A percentile compares a stretch with the other conserved stretches of the same genome.
phyloP scores from a whole-genome alignment of 495 filamentous ascomycete species.

The Bryoglossum gracile region DNA sequence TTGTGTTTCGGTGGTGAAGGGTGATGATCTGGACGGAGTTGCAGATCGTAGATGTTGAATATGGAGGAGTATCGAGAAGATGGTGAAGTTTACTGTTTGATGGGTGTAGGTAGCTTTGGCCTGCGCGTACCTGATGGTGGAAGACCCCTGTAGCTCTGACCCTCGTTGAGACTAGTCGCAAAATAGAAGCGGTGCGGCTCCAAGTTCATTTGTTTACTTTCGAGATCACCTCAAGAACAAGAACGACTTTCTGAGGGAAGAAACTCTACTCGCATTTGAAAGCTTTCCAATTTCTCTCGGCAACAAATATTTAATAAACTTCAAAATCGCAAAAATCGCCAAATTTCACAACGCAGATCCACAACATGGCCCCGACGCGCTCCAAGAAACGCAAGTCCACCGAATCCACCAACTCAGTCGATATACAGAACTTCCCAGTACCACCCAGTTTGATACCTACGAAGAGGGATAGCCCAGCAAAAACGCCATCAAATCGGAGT shows the following conservation, averaged over 20 bases:
- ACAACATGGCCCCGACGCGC: constrained; percentile 25
- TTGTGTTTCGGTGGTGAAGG: too few species aligned
- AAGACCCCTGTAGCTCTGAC: constrained; percentile 18
- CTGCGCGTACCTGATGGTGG: constrained; percentile 14
- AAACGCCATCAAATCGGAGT: constrained; percentile 39
- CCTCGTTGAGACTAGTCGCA: constrained; percentile 12
- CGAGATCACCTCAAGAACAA: background rate
- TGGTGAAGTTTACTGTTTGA: constrained; percentile 3
- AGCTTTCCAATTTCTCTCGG: background rate
- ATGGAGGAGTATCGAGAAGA: background rate
- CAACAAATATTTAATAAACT: background rate
- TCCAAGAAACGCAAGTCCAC: constrained; percentile 47
- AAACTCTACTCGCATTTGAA: background rate
- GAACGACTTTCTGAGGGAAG: background rate
- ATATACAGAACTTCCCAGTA: constrained; percentile 26
- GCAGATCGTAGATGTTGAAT: background rate
- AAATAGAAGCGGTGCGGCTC: constrained; percentile 14
- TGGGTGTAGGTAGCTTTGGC: constrained; percentile 20
- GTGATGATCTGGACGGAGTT: too few species aligned
- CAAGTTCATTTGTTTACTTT: constrained; percentile 21
- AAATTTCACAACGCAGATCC: background rate
- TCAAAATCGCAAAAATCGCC: background rate
- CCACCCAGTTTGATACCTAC: constrained; percentile 33
- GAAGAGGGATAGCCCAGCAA: constrained; percentile 30
- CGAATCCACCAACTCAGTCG: constrained; percentile 29